Percentiles rank a stretch among this genome's conserved stretches.
Evolutionary conservation across 306 rosid species (phyloP).

Genomic region (Dalbergia cultrata): DNA sequence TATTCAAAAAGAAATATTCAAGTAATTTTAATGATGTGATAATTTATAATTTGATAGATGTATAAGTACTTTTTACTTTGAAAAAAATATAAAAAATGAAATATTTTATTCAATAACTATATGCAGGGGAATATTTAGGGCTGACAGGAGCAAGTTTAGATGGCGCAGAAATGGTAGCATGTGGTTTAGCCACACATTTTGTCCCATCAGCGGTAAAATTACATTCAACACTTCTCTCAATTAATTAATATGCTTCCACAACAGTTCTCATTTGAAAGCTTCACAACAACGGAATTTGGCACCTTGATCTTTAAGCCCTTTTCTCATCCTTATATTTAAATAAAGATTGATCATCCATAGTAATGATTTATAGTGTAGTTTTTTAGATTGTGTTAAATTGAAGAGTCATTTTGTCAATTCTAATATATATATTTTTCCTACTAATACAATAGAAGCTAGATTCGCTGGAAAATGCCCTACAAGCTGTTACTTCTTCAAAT

Average conservation of each 20-base stretch:
- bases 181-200: slow-evolving; percentile 55
- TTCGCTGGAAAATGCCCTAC: slow-evolving; percentile 40
- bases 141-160: slow-evolving; percentile 39
- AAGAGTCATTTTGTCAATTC: neutral
- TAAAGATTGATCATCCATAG: too few relatives aligned
- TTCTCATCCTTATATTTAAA: too few relatives aligned
- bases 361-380: too few relatives aligned
- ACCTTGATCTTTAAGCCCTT: neutral
- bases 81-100: too few relatives aligned
- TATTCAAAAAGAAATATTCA: too few relatives aligned
- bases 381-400: neutral
- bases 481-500: slow-evolving; percentile 22
- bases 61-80: too few relatives aligned
- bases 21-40: too few relatives aligned
- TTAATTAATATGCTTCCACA: too few relatives aligned
- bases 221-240: too few relatives aligned
- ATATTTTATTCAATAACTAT: neutral
- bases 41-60: too few relatives aligned
- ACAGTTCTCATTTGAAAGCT: neutral
- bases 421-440: neutral
- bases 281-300: neutral
- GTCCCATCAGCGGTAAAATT: slow-evolving; percentile 37
- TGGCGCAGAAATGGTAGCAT: slow-evolving; percentile 49
- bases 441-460: slow-evolving; percentile 36
- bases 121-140: slow-evolving; percentile 45